Base-by-base conservation (phyloP, 2,329 filamentous ascomycete species). In the Pseudopyricularia javanii region DNA sequence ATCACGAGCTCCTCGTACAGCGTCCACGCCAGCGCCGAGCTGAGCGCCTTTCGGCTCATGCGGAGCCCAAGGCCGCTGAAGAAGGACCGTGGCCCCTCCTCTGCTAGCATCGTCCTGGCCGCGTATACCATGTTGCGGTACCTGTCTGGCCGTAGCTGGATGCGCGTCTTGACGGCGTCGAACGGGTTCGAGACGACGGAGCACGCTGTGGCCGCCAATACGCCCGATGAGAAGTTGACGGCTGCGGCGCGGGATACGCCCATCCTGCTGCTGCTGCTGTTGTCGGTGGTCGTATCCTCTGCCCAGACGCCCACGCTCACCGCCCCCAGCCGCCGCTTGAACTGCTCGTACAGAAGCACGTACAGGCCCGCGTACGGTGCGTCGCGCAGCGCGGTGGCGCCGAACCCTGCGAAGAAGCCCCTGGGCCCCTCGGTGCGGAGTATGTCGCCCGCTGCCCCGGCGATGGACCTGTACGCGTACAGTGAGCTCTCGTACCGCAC, bases 281-380 rank as follows among this genome's bases (percentile, higher is more conserved):
- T 11, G 11, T 30, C 37, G 22, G 20, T 4, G 7, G 20, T 26
- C 3, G 30, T 12, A 14, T n/a, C 2, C 17, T 7, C 24, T 4
- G 40, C 20, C 50, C 40, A 24, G 53, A 24, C 11, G 4, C 51
- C 20, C 15, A 45, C 49, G 26, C 56, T 62, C n/a, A 67, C 52
- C 1, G 57, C 55, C 52, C 72, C 72, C 14, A 93, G 70, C 14
- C 74, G 71, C 50, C 74, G 78, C 69, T 95, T 95, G 54, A 82
- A 76, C 63, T 88, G 79, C 70, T 98, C 93, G 68, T 98, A 98
- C 60, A 95, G 87, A 7, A 96, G 73, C 1, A 98, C 89, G 63
- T 98, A 98, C 15, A 96, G 74, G 0, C 93, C 93, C 0, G 93
- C 93, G 65, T 97, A 97, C 0, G 93, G 93, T n/a, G 91, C 93